Percentiles rank a stretch among this genome's conserved stretches.
These are phyloP conservation scores for Metschnikowia sp. DNA, from an alignment of 805 yeast genomes.

Conservation along the genomic window DNA sequence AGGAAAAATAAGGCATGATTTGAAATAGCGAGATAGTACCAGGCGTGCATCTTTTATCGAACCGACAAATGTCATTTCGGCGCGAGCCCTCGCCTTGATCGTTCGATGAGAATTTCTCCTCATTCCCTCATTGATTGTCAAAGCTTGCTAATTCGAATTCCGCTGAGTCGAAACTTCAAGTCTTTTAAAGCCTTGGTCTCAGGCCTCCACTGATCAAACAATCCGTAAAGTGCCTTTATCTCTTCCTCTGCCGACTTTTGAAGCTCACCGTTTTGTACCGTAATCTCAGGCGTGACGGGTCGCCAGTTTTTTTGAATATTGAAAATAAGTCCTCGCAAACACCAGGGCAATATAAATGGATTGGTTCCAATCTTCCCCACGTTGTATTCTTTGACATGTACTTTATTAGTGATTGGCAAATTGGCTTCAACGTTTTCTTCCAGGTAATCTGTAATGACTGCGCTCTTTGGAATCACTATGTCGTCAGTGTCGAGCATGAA, in stretches of 20 bases:
- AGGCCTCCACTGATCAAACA: slow-evolving; percentile 86
- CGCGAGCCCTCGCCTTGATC: too few species aligned
- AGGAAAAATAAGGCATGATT: not conserved
- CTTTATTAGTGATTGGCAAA: slow-evolving; percentile 33
- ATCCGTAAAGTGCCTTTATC: slow-evolving; percentile 56
- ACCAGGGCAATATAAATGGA: slow-evolving; percentile 91
- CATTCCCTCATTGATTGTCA: slow-evolving; percentile 11
- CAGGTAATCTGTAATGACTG: not conserved
- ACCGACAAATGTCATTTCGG: too few species aligned
- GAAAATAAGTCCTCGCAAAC: slow-evolving; percentile 70
- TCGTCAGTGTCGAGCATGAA: slow-evolving; percentile 75
- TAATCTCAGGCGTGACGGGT: slow-evolving; percentile 30
- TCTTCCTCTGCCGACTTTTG: slow-evolving; percentile 44
- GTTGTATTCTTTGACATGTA: slow-evolving; percentile 47
- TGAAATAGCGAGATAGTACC: not conserved
- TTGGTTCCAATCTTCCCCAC: slow-evolving; percentile 68
- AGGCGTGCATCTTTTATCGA: not conserved
- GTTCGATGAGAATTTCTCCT: not conserved
- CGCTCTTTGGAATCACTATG: slow-evolving; percentile 37
- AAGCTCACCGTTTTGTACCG: slow-evolving; percentile 18
- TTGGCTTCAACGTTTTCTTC: slow-evolving; percentile 9
- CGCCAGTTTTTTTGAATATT: slow-evolving; percentile 53
- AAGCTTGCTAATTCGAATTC: slow-evolving; percentile 40
- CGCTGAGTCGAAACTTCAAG: slow-evolving; percentile 73
- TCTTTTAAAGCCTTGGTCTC: slow-evolving; percentile 79